Base-by-base conservation (phyloP, 768 basidiomycete genomes). In the Rhizopogon vulgaris region DNA sequence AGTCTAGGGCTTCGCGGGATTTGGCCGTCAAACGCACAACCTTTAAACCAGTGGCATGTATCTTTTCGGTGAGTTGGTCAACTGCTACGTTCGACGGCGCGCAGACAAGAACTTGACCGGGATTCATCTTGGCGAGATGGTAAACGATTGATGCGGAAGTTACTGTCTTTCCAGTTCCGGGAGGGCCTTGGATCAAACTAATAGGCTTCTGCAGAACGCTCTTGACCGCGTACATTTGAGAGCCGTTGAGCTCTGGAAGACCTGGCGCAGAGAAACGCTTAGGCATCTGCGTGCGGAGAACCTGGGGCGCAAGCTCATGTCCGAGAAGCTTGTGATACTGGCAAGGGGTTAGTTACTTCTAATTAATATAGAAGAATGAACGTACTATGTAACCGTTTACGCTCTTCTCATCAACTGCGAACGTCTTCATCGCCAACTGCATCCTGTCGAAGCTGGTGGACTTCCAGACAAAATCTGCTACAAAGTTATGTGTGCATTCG, bases 401-500 rank as follows among this genome's bases (percentile, higher is more conserved):
- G 66, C 94, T 96, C 77, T 97, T 96, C 71, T 99, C 96, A 60
- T 99, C 96, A 15, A 99, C 89, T 7, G 96, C 96, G 65, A 99
- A 99, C 1, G 94, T 98, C 79, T 97, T 98, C 95, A 99, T 98
- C 0, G 96, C 95, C 32, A 93, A 78, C 66, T 99, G 96, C 96
- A 99, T 99, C 45, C 96, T 80, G 68, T 99, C 96, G 62, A 99
- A 99, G 68, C 95, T 98, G 1, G 96, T 99, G 4, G 94, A 94
- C 71, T 99, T 99, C 96, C 96, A 99, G 4, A 99, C 95, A 63
- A 98, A 99, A 68, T 99, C 96, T n/a, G 87, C 96, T 0, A 90
- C 85, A 62, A 96, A 98, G 60, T 91, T 90, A 64, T 94, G 92
- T 0, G 92, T 93, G 69, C 92, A 83, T 30, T 98, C 95, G 15